Percentiles rank a stretch among this genome's conserved stretches.
These are phyloP conservation scores for Dactylonectria macrodidyma DNA, from an alignment of 2,329 filamentous ascomycete genomes.

Conservation along the genomic window DNA sequence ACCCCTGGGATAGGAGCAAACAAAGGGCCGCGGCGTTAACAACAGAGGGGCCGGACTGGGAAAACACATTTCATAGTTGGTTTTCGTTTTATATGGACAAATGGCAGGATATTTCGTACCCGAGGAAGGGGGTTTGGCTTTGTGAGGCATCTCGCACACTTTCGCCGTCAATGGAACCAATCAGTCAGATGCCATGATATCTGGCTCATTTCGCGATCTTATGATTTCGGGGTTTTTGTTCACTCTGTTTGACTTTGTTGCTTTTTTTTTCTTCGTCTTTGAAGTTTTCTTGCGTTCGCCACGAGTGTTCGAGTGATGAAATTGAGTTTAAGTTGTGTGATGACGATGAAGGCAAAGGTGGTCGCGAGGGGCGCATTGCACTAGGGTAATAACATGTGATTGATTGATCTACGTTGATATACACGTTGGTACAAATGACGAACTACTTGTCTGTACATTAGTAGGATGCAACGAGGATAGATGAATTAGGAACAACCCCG, in stretches of 20 bases:
- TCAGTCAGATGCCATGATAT: slow-evolving; percentile 17
- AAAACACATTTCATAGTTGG: slow-evolving; percentile 38
- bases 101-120: slow-evolving; percentile 18
- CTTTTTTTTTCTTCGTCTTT: not conserved
- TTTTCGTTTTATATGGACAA: slow-evolving; percentile 24
- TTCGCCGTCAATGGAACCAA: slow-evolving; percentile 16
- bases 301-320: slow-evolving; percentile 15
- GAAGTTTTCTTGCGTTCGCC: not conserved
- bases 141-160: slow-evolving; percentile 13
- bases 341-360: not conserved
- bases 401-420: not conserved
- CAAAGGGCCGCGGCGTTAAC: slow-evolving; percentile 47
- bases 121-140: slow-evolving; percentile 18
- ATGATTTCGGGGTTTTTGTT: not conserved
- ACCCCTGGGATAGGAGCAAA: slow-evolving; percentile 41
- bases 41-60: slow-evolving; percentile 45
- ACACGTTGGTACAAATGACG: not conserved
- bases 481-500: slow-evolving; percentile 12
- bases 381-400: not conserved
- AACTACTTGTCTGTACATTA: slow-evolving; percentile 15
- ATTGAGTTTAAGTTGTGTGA: not conserved
- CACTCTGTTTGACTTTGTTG: slow-evolving; percentile 13
- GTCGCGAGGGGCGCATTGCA: not conserved
- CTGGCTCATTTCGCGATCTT: slow-evolving; percentile 1
- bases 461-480: not conserved